phyloP scores from a whole-genome alignment of 768 basidiomycete genomes.

The Termitomyces sp. region DNA sequence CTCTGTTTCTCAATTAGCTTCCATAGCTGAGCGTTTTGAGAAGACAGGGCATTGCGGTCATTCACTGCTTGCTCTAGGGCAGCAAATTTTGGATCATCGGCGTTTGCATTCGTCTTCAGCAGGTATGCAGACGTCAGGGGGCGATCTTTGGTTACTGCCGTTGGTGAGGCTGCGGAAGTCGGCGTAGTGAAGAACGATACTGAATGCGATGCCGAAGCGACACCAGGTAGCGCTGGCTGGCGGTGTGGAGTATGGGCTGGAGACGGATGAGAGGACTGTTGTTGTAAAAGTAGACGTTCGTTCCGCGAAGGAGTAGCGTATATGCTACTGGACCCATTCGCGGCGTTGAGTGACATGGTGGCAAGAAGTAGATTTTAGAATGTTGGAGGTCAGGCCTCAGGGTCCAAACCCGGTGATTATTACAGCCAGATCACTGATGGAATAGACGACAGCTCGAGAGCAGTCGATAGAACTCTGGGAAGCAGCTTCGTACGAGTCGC shows the following conservation, averaged over 20 bases:
- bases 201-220: constrained; percentile 10
- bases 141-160: constrained; percentile 14
- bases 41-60: constrained; percentile 75
- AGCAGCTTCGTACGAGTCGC: not conserved
- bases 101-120: constrained; percentile 46
- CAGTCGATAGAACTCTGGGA: not conserved
- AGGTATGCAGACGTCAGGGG: constrained; percentile 26
- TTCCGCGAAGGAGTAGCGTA: constrained; percentile 26
- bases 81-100: constrained; percentile 48
- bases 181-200: constrained; percentile 11
- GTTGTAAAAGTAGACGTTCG: constrained; percentile 30
- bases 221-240: constrained; percentile 4
- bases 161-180: constrained; percentile 4
- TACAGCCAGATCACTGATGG: constrained; percentile 5
- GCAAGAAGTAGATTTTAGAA: constrained; percentile 6
- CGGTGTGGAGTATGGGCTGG: constrained; percentile 22
- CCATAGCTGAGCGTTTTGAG: constrained; percentile 91
- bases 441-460: not conserved
- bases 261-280: constrained; percentile 26
- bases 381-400: constrained; percentile 6
- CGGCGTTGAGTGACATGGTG: constrained; percentile 15
- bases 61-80: constrained; percentile 74
- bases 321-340: constrained; percentile 13
- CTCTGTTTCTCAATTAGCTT: constrained; percentile 93
- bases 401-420: constrained; percentile 6